A percentile compares a stretch with the other conserved stretches of the same genome.
Evolutionary conservation across 352 stramenopile genomes (phyloP).

Genomic region (Phytophthora boehmeriae): DNA sequence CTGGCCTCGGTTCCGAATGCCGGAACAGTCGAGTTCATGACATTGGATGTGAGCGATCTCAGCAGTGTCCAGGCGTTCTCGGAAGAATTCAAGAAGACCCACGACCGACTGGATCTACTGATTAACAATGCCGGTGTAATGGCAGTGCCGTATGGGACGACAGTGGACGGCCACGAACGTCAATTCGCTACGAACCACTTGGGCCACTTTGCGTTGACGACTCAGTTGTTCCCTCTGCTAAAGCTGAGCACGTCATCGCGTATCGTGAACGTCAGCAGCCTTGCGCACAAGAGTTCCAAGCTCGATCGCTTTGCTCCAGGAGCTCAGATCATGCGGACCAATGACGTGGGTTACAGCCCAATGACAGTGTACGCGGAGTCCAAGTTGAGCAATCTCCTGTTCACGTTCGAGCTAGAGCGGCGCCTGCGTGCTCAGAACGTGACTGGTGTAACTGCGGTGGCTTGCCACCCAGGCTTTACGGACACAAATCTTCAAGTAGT

Average conservation of each 20-base stretch:
- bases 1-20: neutral
- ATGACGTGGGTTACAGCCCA: conserved; percentile 16
- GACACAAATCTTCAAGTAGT: conserved; percentile 14
- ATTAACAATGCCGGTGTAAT: neutral
- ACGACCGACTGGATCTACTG: conserved; percentile 12
- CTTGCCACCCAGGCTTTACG: conserved; percentile 32
- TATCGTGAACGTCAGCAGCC: neutral
- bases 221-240: neutral
- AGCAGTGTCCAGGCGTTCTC: conserved; percentile 38
- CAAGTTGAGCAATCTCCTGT: conserved; percentile 93
- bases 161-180: conserved; percentile 1
- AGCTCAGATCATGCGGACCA: conserved; percentile 1
- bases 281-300: neutral
- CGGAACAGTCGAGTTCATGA: conserved; percentile 42
- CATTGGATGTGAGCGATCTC: conserved; percentile 42
- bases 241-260: neutral
- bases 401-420: conserved; percentile 83
- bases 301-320: neutral
- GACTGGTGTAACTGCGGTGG: conserved; percentile 23
- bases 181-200: conserved; percentile 1
- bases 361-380: conserved; percentile 66
- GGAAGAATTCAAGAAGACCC: conserved; percentile 14
- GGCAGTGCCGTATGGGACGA: conserved; percentile 1
- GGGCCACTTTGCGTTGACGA: conserved; percentile 1
- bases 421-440: conserved; percentile 19